Evolutionary conservation across 441 rosid genomes (phyloP).

Genomic region (Gossypium davidsonii): DNA sequence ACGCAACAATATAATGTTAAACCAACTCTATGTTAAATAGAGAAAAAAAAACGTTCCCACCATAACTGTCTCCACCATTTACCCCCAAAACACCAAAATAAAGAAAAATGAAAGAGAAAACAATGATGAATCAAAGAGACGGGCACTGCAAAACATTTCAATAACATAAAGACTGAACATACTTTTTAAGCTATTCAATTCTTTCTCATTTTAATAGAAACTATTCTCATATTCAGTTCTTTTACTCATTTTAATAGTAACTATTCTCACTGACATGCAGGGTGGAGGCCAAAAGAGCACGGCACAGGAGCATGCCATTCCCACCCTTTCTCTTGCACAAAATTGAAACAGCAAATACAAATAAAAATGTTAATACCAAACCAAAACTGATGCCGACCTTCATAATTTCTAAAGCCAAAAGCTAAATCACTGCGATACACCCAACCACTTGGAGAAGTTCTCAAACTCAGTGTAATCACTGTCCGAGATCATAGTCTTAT

Average conservation of each 20-base stretch:
- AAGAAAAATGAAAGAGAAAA: neutral
- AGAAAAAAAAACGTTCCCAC: too few species aligned
- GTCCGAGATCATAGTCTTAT: constrained; percentile 82
- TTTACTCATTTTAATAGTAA: neutral
- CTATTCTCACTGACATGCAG: neutral
- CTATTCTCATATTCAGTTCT: neutral
- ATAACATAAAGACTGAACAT: neutral
- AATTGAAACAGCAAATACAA: neutral
- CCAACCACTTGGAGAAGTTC: constrained; percentile 87
- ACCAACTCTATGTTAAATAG: too few species aligned
- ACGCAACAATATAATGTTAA: neutral
- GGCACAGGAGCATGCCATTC: neutral
- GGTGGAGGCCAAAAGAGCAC: neutral
- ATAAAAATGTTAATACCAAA: neutral
- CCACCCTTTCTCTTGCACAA: neutral
- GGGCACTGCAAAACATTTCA: neutral
- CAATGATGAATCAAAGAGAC: neutral
- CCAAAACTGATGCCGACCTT: neutral
- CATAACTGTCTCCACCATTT: too few species aligned
- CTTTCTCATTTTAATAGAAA: neutral
- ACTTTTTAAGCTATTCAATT: neutral
- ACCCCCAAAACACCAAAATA: neutral
- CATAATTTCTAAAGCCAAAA: neutral
- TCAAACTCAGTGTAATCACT: constrained; percentile 92
- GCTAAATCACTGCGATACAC: constrained; percentile 61